These are phyloP conservation scores for Aphanomyces invadans DNA, from an alignment of 352 stramenopile species.

Conservation along the genomic window DNA sequence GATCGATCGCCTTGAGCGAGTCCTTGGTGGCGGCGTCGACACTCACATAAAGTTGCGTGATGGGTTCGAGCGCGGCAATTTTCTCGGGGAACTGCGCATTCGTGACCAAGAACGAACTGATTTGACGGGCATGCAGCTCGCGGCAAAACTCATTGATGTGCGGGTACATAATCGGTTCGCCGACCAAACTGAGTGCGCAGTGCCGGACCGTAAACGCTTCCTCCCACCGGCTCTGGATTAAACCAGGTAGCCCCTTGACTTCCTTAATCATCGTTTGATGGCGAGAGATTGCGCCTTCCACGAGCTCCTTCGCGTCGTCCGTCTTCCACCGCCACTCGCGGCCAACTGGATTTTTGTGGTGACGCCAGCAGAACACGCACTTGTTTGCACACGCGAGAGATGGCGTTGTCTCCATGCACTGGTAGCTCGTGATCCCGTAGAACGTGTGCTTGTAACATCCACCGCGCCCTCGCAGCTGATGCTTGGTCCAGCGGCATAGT, in stretches of 20 bases:
- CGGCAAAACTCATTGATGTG: constrained; percentile 96
- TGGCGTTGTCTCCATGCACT: constrained; percentile 99
- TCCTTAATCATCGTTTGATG: constrained; percentile 94
- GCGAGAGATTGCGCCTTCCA: constrained; percentile 86
- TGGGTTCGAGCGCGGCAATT: constrained; percentile 91
- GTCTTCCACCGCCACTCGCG: constrained; percentile 98
- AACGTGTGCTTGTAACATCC: constrained; percentile 99
- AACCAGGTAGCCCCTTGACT: constrained; percentile 90
- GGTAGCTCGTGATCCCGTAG: constrained; percentile 98
- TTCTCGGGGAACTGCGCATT: constrained; percentile 98
- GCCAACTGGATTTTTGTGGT: constrained; percentile 98
- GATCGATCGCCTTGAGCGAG: constrained; percentile 92
- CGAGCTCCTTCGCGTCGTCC: constrained; percentile 92
- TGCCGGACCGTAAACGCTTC: constrained; percentile 95
- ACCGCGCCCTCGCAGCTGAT: constrained; percentile 93
- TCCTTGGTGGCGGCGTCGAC: constrained; percentile 96
- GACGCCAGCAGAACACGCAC: constrained; percentile 98
- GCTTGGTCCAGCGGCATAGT: constrained; percentile 98
- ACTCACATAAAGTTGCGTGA: constrained; percentile 99
- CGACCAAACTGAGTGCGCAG: constrained; percentile 96
- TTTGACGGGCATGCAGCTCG: constrained; percentile 91
- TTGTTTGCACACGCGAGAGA: constrained; percentile 98
- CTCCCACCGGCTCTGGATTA: constrained; percentile 91
- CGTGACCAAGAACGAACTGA: constrained; percentile 98
- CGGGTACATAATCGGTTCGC: constrained; percentile 98